Base-by-base conservation (phyloP, 2,329 filamentous ascomycete species). In the Penicillium aurantiogriseum region DNA sequence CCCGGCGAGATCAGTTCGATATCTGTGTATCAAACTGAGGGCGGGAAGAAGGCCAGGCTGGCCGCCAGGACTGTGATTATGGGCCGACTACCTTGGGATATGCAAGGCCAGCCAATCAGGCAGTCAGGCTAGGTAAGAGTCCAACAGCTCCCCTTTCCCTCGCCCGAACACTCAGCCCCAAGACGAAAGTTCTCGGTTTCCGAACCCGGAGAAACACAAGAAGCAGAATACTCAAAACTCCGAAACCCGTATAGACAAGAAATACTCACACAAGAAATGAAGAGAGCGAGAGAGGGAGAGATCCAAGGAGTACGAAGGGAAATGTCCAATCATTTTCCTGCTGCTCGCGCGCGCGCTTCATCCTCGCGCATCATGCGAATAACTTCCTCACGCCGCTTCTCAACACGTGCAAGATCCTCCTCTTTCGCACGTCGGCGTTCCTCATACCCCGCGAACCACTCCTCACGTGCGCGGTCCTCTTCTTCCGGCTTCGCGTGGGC, bases 401-500 rank as follows among this genome's bases (percentile, higher is more conserved):
- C 75, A 4, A 74, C 74, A 50, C 59, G 66, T 21, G 62, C 64
- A 40, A 83, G 81, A 67, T 87, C 86, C 61, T 82, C 81, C 74
- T 91, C 87, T 38, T 86, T 79, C 74, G 88, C 85, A 56, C 79
- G 79, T 67, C 86, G 83, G 55, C 92, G 82, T 77, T 91, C 85
- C 66, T 90, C 81, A 51, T 90, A 83, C 62, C 85, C 82, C 51
- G 86, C 85, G 74, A 97, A 97, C 94, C 94, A 99, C 73, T 97
- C 92, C 75, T 92, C 90, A 51, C 94, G 82, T 62, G 94, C 94
- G 25, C 86, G 87, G 77, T 99, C 94, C 75, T 95, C 85, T 73
- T 95, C 91, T 54, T 84, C 86, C 62, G 87, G 89, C 63, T 90
- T 95, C 54, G 93, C 92, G 78, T 95, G 89, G 55, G 82, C 76